phyloP scores from a whole-genome alignment of 2,329 filamentous ascomycete species.

The Phaeosphaeria sp. region DNA sequence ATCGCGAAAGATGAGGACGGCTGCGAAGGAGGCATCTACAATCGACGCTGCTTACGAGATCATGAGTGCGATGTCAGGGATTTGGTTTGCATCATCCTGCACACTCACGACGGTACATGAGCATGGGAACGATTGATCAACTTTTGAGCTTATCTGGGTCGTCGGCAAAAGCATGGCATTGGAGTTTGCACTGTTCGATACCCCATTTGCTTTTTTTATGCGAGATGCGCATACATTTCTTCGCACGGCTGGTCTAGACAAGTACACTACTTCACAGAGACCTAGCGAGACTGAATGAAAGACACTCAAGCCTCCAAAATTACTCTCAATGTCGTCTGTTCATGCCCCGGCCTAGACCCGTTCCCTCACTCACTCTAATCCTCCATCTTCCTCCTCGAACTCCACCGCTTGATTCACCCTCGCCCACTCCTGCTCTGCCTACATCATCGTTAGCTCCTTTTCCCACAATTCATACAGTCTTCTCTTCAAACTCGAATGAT shows the following conservation, averaged over 20 bases:
- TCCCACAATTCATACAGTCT: not conserved
- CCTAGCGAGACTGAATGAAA: too few species aligned
- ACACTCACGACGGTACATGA: not conserved
- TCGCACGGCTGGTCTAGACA: too few species aligned
- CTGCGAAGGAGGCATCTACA: not conserved
- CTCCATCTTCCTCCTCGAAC: conserved; percentile 27
- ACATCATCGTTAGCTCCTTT: not conserved
- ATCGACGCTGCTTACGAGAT: not conserved
- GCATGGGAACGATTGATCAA: not conserved
- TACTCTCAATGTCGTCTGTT: too few species aligned
- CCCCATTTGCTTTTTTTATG: not conserved
- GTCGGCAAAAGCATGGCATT: not conserved
- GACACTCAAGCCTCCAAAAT: too few species aligned
- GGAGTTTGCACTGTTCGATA: not conserved
- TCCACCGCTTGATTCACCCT: conserved; percentile 24
- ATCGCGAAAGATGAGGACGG: not conserved
- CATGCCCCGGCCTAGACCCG: not conserved
- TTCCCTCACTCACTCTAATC: conserved; percentile 4
- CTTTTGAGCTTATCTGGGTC: not conserved
- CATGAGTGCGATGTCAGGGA: not conserved
- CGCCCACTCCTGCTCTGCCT: conserved; percentile 45
- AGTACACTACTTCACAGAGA: too few species aligned
- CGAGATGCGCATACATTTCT: too few species aligned
- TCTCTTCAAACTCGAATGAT: not conserved
- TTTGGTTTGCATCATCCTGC: not conserved